Conservation (phyloP, 192 early-diverging fungal species). For the Kappamyces sp. region DNA sequence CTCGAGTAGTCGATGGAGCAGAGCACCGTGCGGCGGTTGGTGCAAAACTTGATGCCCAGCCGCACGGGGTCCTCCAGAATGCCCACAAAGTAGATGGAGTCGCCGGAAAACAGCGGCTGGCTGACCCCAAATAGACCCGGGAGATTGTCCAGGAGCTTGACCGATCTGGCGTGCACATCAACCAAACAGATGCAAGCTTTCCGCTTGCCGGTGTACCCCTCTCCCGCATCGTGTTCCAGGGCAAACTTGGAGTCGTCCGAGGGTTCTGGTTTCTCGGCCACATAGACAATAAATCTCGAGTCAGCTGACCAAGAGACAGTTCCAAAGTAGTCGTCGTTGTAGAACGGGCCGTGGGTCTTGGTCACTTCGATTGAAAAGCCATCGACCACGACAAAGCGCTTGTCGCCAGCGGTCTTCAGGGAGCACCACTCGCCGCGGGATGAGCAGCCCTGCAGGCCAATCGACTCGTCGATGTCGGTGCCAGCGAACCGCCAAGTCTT, state of each 20-base stretch:
- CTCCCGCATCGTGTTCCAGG: slow-evolving; percentile 64
- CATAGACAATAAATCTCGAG: slow-evolving; percentile 54
- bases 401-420: slow-evolving; percentile 8
- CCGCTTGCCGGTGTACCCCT: slow-evolving; percentile 58
- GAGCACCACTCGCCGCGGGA: background rate
- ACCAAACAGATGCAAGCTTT: slow-evolving; percentile 44
- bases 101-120: slow-evolving; percentile 30
- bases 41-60: slow-evolving; percentile 61
- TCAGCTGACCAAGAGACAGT: slow-evolving; percentile 54
- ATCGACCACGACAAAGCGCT: slow-evolving; percentile 8
- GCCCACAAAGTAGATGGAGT: slow-evolving; percentile 59
- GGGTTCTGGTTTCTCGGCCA: slow-evolving; percentile 57
- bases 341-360: slow-evolving; percentile 63
- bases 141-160: background rate
- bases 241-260: slow-evolving; percentile 37
- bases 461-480: slow-evolving; percentile 2
- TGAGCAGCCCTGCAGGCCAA: background rate
- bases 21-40: slow-evolving; percentile 57
- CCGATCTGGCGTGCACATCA: slow-evolving; percentile 13
- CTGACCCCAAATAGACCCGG: background rate
- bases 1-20: slow-evolving; percentile 18
- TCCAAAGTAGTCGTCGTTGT: slow-evolving; percentile 58
- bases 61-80: slow-evolving; percentile 51
- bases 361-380: slow-evolving; percentile 50
- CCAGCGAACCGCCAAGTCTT: background rate